Evolutionary conservation across 768 basidiomycete genomes (phyloP).

Genomic region (Suillus cothurnatus): DNA sequence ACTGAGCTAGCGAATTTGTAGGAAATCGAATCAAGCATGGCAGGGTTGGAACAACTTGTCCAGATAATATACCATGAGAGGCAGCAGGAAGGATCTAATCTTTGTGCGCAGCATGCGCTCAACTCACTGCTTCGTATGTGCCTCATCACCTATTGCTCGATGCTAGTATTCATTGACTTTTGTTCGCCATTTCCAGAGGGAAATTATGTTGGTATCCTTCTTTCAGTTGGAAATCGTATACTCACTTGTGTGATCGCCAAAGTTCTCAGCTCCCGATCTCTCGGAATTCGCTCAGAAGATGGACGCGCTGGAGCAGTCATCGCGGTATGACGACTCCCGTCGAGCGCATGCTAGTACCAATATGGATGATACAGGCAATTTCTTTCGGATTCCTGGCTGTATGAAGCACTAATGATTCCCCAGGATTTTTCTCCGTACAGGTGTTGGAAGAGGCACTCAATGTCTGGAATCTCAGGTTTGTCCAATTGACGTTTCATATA

Average conservation of each 20-base stretch:
- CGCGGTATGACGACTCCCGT: conserved; percentile 49
- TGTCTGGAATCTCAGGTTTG: conserved; percentile 82
- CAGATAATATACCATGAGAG: conserved; percentile 74
- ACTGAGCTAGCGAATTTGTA: conserved; percentile 10
- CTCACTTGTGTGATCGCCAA: conserved; percentile 19
- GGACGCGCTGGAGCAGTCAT: conserved; percentile 62
- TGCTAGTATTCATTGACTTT: conserved; percentile 39
- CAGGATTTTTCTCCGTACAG: conserved; percentile 92
- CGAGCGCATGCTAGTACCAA: conserved; percentile 59
- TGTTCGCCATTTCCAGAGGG: conserved; percentile 38
- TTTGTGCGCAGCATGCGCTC: conserved; percentile 87
- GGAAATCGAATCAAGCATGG: conserved; percentile 43
- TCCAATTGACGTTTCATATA: conserved; percentile 15
- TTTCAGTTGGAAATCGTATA: not conserved
- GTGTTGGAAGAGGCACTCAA: conserved; percentile 83
- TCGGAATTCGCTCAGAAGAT: conserved; percentile 70
- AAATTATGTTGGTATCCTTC: conserved; percentile 45
- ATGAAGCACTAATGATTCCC: not conserved
- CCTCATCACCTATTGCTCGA: not conserved
- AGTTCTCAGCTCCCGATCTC: conserved; percentile 84
- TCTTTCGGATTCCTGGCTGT: not conserved
- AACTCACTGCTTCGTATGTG: conserved; percentile 73
- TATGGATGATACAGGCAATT: conserved; percentile 87
- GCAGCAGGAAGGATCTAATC: conserved; percentile 77
- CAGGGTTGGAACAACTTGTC: conserved; percentile 55